phyloP scores from a whole-genome alignment of 1,284 basidiomycete species.

The Sporisorium exsertum region DNA sequence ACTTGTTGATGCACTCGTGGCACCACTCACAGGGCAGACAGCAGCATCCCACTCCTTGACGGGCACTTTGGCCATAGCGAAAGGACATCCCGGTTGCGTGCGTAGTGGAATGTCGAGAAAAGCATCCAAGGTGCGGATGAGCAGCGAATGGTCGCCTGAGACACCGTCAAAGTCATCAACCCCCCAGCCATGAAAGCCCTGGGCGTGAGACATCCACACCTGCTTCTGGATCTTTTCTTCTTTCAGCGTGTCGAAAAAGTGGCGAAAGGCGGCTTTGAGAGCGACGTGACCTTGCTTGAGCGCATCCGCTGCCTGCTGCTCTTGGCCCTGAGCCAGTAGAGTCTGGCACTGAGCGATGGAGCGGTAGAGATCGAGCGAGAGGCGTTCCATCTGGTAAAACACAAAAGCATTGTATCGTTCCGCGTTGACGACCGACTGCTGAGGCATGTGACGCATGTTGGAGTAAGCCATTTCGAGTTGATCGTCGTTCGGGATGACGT shows the following conservation, averaged over 20 bases:
- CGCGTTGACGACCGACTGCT: conserved; percentile 31
- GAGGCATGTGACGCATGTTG: conserved; percentile 53
- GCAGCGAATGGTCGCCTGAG: conserved; percentile 46
- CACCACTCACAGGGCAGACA: conserved; percentile 26
- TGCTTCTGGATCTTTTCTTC: conserved; percentile 48
- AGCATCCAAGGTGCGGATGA: conserved; percentile 42
- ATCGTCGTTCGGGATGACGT: conserved; percentile 18
- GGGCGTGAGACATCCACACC: conserved; percentile 52
- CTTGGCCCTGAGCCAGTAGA: conserved; percentile 17
- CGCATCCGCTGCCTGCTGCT: conserved; percentile 34
- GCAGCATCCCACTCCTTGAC: conserved; percentile 34
- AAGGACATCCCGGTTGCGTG: conserved; percentile 39
- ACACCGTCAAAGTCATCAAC: conserved; percentile 50
- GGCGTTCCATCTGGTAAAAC: conserved; percentile 48
- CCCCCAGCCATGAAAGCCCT: conserved; percentile 52
- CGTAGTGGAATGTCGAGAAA: conserved; percentile 43
- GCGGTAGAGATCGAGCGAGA: conserved; percentile 38
- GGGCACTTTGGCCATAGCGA: conserved; percentile 33
- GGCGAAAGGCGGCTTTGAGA: conserved; percentile 43
- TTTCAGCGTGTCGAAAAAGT: conserved; percentile 49
- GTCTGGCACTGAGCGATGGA: conserved; percentile 40
- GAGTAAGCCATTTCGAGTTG: conserved; percentile 37
- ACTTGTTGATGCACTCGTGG: conserved; percentile 1
- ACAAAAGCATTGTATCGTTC: conserved; percentile 49
- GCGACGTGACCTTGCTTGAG: conserved; percentile 41